phyloP scores from a whole-genome alignment of 768 basidiomycete genomes.

The Clathrus columnatus region DNA sequence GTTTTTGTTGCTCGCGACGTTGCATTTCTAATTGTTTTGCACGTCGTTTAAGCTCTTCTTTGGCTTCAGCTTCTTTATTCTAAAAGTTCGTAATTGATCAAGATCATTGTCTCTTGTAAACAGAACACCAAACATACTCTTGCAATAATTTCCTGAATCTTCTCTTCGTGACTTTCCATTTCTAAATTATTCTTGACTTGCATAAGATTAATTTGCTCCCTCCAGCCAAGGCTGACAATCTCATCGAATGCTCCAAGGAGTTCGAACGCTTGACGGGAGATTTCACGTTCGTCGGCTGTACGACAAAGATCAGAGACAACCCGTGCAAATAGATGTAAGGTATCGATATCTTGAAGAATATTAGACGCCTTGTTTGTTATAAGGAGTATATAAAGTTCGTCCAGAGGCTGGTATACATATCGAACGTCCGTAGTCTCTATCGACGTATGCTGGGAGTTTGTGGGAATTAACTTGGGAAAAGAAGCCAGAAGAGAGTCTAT shows the following conservation, averaged over 20 bases:
- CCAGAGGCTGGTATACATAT: conserved; percentile 93
- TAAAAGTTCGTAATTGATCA: conserved; percentile 20
- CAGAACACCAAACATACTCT: conserved; percentile 38
- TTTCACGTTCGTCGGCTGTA: conserved; percentile 81
- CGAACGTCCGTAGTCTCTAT: conserved; percentile 92
- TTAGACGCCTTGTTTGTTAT: conserved; percentile 99
- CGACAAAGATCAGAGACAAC: conserved; percentile 90
- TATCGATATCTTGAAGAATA: conserved; percentile 96
- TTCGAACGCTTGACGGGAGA: conserved; percentile 85
- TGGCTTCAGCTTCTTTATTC: conserved; percentile 99
- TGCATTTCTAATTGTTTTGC: conserved; percentile 99
- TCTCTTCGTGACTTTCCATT: conserved; percentile 90
- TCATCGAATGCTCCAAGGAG: conserved; percentile 95
- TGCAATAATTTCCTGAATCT: conserved; percentile 97
- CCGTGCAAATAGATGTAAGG: conserved; percentile 86
- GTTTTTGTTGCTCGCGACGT: conserved; percentile 84
- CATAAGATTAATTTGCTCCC: conserved; percentile 69
- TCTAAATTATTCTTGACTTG: conserved; percentile 73
- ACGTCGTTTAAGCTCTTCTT: conserved; percentile 95
- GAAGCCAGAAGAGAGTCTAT: conserved; percentile 95
- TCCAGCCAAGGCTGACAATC: conserved; percentile 82
- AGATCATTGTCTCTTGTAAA: background rate
- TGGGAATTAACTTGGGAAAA: conserved; percentile 94
- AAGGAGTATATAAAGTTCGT: conserved; percentile 93
- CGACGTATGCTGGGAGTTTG: conserved; percentile 92